Evolutionary conservation across 129 eudicot species (phyloP).

Genomic region (Gnaphalium uliginosum): DNA sequence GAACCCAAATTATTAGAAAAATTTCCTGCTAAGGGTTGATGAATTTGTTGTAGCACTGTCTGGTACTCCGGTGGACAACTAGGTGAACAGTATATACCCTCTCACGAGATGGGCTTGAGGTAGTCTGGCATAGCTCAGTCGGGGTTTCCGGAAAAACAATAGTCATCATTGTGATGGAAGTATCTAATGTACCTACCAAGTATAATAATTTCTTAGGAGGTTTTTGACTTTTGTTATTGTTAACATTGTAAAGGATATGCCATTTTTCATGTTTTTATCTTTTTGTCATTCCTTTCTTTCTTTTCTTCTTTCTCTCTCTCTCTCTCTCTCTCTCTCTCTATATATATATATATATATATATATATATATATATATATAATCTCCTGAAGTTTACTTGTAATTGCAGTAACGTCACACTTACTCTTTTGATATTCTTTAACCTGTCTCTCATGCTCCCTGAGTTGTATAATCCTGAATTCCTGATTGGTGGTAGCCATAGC

Average conservation of each 20-base stretch:
- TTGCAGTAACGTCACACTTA: slow-evolving; percentile 9
- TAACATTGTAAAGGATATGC: not conserved
- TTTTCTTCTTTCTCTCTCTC: no score
- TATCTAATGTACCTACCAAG: slow-evolving; percentile 13
- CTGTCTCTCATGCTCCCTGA: slow-evolving; percentile 19
- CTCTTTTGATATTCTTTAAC: slow-evolving; percentile 2
- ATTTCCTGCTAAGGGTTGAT: no score
- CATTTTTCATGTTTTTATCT: slow-evolving; percentile 11
- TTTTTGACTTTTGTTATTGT: not conserved
- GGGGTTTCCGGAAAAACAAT: no score
- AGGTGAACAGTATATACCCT: no score
- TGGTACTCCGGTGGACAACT: no score
- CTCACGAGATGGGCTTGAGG: no score
- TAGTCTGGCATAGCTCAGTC: no score
- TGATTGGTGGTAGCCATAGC: not conserved
- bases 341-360: no score
- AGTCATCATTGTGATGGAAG: slow-evolving; percentile 17
- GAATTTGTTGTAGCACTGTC: no score
- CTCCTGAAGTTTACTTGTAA: slow-evolving; percentile 1
- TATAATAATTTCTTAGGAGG: slow-evolving; percentile 17
- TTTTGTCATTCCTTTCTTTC: not conserved
- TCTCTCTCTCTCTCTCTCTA: no score
- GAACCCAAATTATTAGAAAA: not conserved
- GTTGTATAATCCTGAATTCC: not conserved
- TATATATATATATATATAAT: no score